Percentiles rank a stretch among this genome's conserved stretches.
phyloP scores from a whole-genome alignment of 768 basidiomycete species.

The Kwoniella sp. region DNA sequence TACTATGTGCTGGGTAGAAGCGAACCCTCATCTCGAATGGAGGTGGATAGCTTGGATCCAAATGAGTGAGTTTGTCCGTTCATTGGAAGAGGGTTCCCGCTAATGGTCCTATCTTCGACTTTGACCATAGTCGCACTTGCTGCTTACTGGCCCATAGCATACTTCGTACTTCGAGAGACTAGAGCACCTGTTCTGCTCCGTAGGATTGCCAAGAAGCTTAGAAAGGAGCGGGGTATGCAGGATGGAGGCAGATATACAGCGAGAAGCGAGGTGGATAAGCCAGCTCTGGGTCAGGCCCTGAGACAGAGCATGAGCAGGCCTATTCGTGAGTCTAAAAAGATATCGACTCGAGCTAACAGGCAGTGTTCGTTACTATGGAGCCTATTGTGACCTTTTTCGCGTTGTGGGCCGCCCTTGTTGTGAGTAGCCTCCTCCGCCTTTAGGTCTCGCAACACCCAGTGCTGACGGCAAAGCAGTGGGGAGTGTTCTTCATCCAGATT shows the following conservation, averaged over 20 bases:
- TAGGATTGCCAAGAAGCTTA: constrained; percentile 64
- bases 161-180: constrained; percentile 71
- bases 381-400: constrained; percentile 70
- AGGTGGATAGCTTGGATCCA: constrained; percentile 84
- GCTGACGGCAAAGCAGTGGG: constrained; percentile 60
- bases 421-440: constrained; percentile 13
- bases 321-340: constrained; percentile 61
- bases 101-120: constrained; percentile 43
- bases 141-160: constrained; percentile 61
- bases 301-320: constrained; percentile 72
- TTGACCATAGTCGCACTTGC: constrained; percentile 58
- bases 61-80: constrained; percentile 56
- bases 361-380: constrained; percentile 71
- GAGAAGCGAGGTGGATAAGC: constrained; percentile 44
- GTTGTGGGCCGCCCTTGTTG: constrained; percentile 60
- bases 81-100: neutral
- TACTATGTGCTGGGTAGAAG: constrained; percentile 65
- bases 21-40: constrained; percentile 65
- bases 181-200: constrained; percentile 69
- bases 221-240: constrained; percentile 67
- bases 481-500: constrained; percentile 69
- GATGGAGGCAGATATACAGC: constrained; percentile 45
- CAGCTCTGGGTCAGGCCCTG: constrained; percentile 59
- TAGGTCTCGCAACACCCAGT: neutral
- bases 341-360: neutral